Evolutionary conservation across 805 yeast genomes (phyloP), one percentile per base, ranked within the genome.

Genomic region (Saturnispora dispora): DNA sequence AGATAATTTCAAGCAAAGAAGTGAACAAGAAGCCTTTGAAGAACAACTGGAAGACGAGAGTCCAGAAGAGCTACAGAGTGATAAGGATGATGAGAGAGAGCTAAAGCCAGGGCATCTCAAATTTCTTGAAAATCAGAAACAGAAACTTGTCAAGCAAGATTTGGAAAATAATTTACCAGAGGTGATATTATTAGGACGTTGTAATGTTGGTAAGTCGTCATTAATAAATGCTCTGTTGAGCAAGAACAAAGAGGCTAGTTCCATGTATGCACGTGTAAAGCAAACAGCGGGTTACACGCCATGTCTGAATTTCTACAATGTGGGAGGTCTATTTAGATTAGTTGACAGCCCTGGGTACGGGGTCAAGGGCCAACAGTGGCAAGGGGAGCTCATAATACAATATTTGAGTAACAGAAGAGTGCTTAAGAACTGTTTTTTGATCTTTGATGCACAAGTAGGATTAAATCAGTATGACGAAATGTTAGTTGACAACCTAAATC

Each of bases 261-360:
- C 45, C 3, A 45, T 46, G 36, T 75, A 69, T 53, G 91, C 89
- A 2, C 55, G 64, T 27, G 71, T 68, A 25, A 64, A 62, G 47
- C 57, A 57, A 22, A 51, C 55, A 11, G 71, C 72, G 0, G 72
- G 72, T 1, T 77, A 67, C 55, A 79, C 83, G 3, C 75, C 76
- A 48, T 76, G 91, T 4, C 67, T 89, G 60, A 86, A 85, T 61
- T 81, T 87, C 56, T 89, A 75, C 67, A 84, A 81, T 52, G 66
- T 85, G 11, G 85, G 85, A 3, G 77, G 78, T 46, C 70, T 74
- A 51, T 70, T 90, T 43, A 71, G 88, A 54, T 59, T 90, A 3
- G 78, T 88, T 2, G 98, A 90, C 62, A 77, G 88, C 23, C 98
- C 98, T 0, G 98, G 98, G 0, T 90, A 90, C 63, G 98, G 98